Conservation (phyloP, 2,329 filamentous ascomycete species). For the Emericellopsis atlantica region DNA sequence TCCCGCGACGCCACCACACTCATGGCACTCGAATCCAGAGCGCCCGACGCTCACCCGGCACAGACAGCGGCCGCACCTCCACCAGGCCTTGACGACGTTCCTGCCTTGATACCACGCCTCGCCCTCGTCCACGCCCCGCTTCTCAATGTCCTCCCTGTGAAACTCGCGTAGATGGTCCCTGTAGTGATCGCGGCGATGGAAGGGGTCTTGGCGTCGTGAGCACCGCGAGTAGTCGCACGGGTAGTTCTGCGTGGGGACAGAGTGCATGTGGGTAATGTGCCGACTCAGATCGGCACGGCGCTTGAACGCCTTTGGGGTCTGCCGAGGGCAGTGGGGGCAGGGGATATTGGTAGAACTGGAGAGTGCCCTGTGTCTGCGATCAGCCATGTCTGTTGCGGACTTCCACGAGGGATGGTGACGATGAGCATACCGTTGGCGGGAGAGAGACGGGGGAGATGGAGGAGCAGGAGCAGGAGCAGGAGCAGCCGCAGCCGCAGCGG, state of each 20-base stretch:
- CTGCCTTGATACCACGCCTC: conserved; percentile 26
- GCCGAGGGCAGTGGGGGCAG: conserved; percentile 24
- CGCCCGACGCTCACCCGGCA: conserved; percentile 25
- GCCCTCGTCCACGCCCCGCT: conserved; percentile 24
- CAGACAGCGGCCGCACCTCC: conserved; percentile 42
- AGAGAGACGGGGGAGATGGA: too few relatives aligned
- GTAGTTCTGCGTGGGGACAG: conserved; percentile 26
- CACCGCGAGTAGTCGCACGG: conserved; percentile 40
- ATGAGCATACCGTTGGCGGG: too few relatives aligned
- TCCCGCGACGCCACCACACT: conserved; percentile 22
- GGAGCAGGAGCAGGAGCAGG: too few relatives aligned
- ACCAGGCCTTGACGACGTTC: conserved; percentile 29
- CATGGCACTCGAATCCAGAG: conserved; percentile 29
- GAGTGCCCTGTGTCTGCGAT: too few relatives aligned
- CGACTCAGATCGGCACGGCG: conserved; percentile 41
- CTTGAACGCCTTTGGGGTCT: conserved; percentile 27
- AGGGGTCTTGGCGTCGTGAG: conserved; percentile 28
- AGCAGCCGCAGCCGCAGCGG: too few relatives aligned
- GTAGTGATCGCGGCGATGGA: conserved; percentile 42
- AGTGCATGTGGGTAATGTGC: conserved; percentile 37
- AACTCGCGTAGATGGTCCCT: conserved; percentile 42
- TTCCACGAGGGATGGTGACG: too few relatives aligned
- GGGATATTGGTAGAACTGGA: conserved; percentile 2
- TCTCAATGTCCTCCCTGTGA: conserved; percentile 41
- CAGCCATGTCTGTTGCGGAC: too few relatives aligned